Evolutionary conservation across 2,329 filamentous ascomycete species (phyloP).

Genomic region (Ceratocystis alfenasii): DNA sequence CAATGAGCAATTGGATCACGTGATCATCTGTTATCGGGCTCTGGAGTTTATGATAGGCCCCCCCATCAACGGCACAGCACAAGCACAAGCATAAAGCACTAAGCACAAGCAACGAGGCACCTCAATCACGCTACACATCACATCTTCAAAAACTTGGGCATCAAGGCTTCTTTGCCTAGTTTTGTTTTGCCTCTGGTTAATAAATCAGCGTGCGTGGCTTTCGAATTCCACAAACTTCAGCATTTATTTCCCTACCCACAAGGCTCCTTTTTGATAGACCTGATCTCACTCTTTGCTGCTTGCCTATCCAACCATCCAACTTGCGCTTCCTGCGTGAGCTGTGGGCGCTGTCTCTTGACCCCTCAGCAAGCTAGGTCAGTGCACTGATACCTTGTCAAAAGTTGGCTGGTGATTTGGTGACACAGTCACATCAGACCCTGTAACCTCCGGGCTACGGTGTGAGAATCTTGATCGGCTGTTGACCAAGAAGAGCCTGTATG

Average conservation of each 20-base stretch:
- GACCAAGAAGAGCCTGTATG: background rate
- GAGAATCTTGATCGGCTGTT: background rate
- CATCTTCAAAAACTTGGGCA: background rate
- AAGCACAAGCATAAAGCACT: background rate
- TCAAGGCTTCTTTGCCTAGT: background rate
- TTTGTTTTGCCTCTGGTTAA: background rate
- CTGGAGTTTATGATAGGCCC: background rate
- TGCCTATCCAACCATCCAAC: background rate
- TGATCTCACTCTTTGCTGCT: background rate
- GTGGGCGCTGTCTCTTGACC: background rate
- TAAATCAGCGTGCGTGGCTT: background rate
- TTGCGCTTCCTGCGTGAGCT: background rate
- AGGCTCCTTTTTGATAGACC: background rate
- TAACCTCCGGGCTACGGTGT: constrained; percentile 3
- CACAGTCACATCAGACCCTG: constrained; percentile 1
- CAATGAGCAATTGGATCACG: background rate
- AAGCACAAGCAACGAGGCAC: background rate
- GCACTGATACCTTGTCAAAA: background rate
- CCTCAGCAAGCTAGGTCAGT: background rate
- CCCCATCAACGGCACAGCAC: background rate
- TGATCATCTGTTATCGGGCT: background rate
- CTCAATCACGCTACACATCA: background rate
- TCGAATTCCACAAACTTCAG: background rate
- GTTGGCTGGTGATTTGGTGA: background rate
- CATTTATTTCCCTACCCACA: background rate